Conservation (phyloP, 2,329 filamentous ascomycete genomes). For the Cylindrodendrum hubeiense region DNA sequence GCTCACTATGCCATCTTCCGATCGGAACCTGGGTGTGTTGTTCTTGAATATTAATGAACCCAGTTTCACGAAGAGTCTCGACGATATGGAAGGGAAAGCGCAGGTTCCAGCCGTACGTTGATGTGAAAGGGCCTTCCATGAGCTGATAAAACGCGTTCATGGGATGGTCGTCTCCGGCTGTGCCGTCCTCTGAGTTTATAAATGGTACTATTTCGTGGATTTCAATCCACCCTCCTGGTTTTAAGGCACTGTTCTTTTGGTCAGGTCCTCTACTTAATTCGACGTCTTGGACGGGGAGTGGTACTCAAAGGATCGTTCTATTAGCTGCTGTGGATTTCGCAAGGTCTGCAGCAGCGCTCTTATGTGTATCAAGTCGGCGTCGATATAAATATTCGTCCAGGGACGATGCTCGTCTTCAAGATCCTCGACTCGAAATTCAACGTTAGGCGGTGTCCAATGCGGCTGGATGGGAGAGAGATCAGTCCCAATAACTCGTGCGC, state of each 20-base stretch:
- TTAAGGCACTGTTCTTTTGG: conserved; percentile 45
- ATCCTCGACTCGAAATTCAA: conserved; percentile 61
- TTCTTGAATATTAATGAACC: conserved; percentile 51
- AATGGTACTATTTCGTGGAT: conserved; percentile 51
- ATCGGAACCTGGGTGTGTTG: conserved; percentile 48
- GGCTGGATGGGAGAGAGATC: conserved; percentile 60
- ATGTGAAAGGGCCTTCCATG: conserved; percentile 47
- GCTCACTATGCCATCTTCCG: conserved; percentile 53
- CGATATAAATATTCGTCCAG: conserved; percentile 51
- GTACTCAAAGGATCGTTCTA: conserved; percentile 61
- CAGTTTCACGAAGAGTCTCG: conserved; percentile 45
- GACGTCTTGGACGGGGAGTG: neutral
- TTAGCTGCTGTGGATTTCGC: conserved; percentile 61
- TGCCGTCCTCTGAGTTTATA: conserved; percentile 50
- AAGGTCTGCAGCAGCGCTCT: conserved; percentile 65
- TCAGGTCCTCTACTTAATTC: conserved; percentile 23
- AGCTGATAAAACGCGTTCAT: conserved; percentile 50
- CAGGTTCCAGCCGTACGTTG: conserved; percentile 52
- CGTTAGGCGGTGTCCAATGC: conserved; percentile 66
- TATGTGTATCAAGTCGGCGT: conserved; percentile 66
- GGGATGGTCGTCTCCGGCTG: conserved; percentile 45
- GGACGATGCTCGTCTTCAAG: conserved; percentile 51
- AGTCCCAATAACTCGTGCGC: conserved; percentile 59
- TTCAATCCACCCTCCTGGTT: conserved; percentile 56
- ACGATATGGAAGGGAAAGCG: conserved; percentile 45